Percentiles rank a stretch among this genome's conserved stretches.
phyloP scores from a whole-genome alignment of 495 filamentous ascomycete species.

The Hypomontagnella monticulosa region DNA sequence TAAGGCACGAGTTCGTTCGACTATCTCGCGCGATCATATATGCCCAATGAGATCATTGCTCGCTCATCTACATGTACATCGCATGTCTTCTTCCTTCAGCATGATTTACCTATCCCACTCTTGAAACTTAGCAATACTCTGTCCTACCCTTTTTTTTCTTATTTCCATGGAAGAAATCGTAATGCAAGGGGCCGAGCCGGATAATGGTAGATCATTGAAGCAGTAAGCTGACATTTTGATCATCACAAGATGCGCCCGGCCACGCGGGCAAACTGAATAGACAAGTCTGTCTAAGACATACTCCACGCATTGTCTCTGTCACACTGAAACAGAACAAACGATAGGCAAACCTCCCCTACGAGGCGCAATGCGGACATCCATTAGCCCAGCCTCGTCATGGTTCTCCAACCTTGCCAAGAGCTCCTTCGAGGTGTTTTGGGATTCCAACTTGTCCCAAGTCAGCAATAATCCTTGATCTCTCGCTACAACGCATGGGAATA shows the following conservation, averaged over 20 bases:
- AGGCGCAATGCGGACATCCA: conserved; percentile 7
- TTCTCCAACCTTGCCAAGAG: conserved; percentile 13
- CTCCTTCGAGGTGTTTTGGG: neutral
- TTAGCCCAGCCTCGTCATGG: conserved; percentile 21
- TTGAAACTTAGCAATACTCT: conserved; percentile 3
- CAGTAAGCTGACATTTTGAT: conserved; percentile 27
- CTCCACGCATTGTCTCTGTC: neutral
- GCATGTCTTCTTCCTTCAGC: no score
- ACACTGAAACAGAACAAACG: conserved; percentile 6
- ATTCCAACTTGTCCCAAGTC: conserved; percentile 1
- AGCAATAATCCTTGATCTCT: neutral
- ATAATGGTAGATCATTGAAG: conserved; percentile 18
- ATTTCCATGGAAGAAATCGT: conserved; percentile 16
- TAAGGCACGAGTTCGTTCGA: conserved; percentile 32
- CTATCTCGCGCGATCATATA: conserved; percentile 10
- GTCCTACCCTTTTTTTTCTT: conserved; percentile 1
- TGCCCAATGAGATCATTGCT: conserved; percentile 26
- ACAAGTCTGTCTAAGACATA: conserved; percentile 12
- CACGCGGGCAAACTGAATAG: neutral
- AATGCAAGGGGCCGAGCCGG: conserved; percentile 29
- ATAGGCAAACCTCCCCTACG: conserved; percentile 21
- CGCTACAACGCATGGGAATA: conserved; percentile 7
- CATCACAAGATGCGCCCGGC: neutral
- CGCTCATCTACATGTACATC: no score
- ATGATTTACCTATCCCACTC: conserved; percentile 13